Evolutionary conservation across 192 early-diverging fungal species (phyloP), one percentile per base, ranked within the genome.

Genomic region (Phycomyces nitens): DNA sequence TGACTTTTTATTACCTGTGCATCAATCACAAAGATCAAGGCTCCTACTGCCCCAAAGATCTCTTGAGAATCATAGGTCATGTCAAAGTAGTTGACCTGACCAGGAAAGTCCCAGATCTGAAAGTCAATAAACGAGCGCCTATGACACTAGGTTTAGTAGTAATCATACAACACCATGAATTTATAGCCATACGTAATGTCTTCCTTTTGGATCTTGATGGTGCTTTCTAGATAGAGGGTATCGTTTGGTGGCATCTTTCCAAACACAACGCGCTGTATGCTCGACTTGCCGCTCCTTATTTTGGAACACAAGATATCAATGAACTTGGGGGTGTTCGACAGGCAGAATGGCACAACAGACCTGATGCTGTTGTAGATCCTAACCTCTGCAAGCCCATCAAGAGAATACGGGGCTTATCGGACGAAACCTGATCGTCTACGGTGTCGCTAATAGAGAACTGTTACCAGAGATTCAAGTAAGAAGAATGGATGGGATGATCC

Each of bases 1-100:
- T 40, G 22, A 8, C 34, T 50, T 7, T 39, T 43, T 64, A 61
- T 54, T 79, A 86, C 88, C 81, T 99, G 95, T 26, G 95, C 89
- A 76, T 99, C 96, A 60, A 99, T 88, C 42, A 99, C 91, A 82
- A 89, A 99, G 16, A 97, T 89, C 52, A 98, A 68, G 2, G 89
- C 86, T 12, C 91, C 89, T 23, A 81, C 77, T 58, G 86, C 77
- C 49, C 84, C 84, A 73, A 82, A 90, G 44, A 88, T 90, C 15
- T 83, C 74, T 52, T 77, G 73, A 2, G 86, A 76, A 65, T 91
- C 84, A 47, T 76, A 89, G 21, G 82, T 80, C 14, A 79, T 73
- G 62, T 94, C 92, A 52, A 88, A 84, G 63, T 86, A 88, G 73
- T 95, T 90, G 72, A 92, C 82, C 49, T 91, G 85, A 6, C 92